These are phyloP conservation scores for Capronia epimyces DNA, from an alignment of 2,329 filamentous ascomycete genomes.

Conservation along the genomic window DNA sequence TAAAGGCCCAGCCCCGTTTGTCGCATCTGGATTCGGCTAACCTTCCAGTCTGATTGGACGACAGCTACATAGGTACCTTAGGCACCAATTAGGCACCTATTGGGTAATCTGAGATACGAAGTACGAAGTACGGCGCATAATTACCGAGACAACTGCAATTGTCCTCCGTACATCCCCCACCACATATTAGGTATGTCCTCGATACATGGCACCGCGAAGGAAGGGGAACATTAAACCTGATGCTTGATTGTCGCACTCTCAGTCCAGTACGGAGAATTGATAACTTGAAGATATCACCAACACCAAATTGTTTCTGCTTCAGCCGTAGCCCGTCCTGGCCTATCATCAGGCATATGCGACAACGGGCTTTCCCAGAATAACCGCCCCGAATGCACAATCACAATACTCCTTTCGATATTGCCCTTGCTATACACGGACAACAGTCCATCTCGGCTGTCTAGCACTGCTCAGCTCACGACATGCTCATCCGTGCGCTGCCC, in stretches of 20 bases:
- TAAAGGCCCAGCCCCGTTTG: neutral
- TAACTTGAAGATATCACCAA: neutral
- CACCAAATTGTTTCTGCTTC: neutral
- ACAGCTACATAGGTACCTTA: too few species aligned
- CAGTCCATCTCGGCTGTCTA: neutral
- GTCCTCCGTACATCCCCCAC: too few species aligned
- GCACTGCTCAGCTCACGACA: slow-evolving; percentile 15
- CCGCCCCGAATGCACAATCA: neutral
- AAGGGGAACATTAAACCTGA: neutral
- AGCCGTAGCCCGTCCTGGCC: neutral
- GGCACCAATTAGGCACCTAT: too few species aligned
- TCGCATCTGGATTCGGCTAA: neutral
- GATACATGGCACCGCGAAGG: too few species aligned
- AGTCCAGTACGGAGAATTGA: neutral
- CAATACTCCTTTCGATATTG: neutral
- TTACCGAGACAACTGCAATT: too few species aligned
- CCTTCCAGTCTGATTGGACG: neutral
- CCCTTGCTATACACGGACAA: neutral
- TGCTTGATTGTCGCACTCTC: neutral
- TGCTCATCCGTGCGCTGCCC: slow-evolving; percentile 28
- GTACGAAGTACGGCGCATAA: too few species aligned
- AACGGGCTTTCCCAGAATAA: neutral
- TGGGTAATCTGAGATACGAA: too few species aligned
- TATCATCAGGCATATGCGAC: neutral
- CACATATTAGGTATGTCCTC: too few species aligned